phyloP scores from a whole-genome alignment of 2,329 filamentous ascomycete genomes.

The Geoglossum cookeanum region DNA sequence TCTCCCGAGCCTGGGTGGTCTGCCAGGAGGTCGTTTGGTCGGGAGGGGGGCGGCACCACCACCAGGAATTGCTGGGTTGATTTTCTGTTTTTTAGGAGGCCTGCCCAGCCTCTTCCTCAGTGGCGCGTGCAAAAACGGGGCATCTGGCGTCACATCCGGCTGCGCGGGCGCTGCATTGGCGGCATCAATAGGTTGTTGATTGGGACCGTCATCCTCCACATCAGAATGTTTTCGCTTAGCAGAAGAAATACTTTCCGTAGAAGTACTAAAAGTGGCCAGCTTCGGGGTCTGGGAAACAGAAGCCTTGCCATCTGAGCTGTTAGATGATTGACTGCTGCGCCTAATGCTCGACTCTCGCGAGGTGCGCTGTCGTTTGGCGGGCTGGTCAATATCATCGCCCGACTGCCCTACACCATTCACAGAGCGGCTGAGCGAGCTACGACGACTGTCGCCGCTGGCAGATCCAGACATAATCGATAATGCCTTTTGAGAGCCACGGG shows the following conservation, averaged over 20 bases:
- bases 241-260: not conserved
- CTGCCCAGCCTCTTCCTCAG: not conserved
- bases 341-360: not conserved
- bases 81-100: not conserved
- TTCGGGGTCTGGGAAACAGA: not conserved
- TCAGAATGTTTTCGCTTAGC: not conserved
- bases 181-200: not conserved
- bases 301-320: not conserved
- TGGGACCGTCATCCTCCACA: not conserved
- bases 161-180: not conserved
- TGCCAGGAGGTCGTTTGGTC: not conserved
- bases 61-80: not conserved
- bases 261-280: slow-evolving; percentile 1
- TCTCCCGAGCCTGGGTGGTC: not conserved
- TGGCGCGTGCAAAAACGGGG: not conserved
- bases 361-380: not conserved
- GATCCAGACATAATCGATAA: not conserved
- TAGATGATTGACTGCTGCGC: not conserved
- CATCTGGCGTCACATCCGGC: not conserved
- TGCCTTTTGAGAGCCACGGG: not conserved
- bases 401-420: not conserved
- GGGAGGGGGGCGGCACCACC: not conserved
- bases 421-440: not conserved
- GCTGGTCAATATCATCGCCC: not conserved
- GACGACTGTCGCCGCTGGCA: not conserved